Percentiles rank a stretch among this genome's conserved stretches.
phyloP scores from a whole-genome alignment of 2,329 filamentous ascomycete genomes.

The Aspergillus calidoustus region DNA sequence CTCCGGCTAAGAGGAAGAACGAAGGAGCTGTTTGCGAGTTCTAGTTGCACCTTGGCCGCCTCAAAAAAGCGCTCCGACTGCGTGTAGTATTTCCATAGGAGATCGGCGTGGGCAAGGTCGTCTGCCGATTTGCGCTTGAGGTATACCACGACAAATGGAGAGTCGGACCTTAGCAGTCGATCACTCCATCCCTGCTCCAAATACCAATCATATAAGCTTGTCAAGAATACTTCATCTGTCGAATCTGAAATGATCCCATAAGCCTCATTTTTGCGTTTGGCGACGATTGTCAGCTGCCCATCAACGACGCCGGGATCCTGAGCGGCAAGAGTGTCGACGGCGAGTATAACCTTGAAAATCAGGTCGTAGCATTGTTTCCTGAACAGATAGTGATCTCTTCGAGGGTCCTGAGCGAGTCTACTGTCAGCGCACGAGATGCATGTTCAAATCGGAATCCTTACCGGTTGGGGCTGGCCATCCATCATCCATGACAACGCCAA shows the following conservation, averaged over 20 bases:
- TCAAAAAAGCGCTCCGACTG: constrained; percentile 82
- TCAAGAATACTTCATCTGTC: constrained; percentile 91
- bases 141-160: constrained; percentile 84
- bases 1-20: constrained; percentile 77
- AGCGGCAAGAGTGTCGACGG: constrained; percentile 73
- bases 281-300: constrained; percentile 74
- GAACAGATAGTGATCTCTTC: constrained; percentile 68
- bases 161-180: constrained; percentile 81
- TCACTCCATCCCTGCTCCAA: constrained; percentile 82
- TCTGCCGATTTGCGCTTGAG: constrained; percentile 75
- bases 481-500: constrained; percentile 83
- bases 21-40: constrained; percentile 84
- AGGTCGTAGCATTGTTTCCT: constrained; percentile 83
- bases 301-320: constrained; percentile 75
- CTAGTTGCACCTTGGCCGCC: constrained; percentile 82
- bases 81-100: constrained; percentile 91
- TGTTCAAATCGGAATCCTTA: constrained; percentile 28
- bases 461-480: constrained; percentile 72
- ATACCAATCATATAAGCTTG: constrained; percentile 98
- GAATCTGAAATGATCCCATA: constrained; percentile 89
- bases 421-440: constrained; percentile 17
- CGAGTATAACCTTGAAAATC: constrained; percentile 79
- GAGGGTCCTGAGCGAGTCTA: constrained; percentile 60
- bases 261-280: constrained; percentile 82
- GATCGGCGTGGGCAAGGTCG: constrained; percentile 78